Evolutionary conservation across 495 filamentous ascomycete genomes (phyloP), one percentile per base, ranked within the genome.

Genomic region (Penicillium roqueforti): DNA sequence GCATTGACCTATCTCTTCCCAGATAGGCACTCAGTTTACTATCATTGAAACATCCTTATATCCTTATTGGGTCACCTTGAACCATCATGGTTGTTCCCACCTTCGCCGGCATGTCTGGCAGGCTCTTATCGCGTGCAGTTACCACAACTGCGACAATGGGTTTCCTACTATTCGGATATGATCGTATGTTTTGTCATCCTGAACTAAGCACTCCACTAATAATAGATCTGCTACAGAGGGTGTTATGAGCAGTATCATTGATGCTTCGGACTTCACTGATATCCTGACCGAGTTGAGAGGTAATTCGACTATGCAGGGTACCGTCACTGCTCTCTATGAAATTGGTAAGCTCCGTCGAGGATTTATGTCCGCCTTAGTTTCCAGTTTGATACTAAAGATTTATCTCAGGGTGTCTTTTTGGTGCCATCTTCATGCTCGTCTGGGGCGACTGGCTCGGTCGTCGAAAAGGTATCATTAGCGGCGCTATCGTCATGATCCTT

Each of bases 281-380:
- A 73, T 80, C 28, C 87, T 91, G 56, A 76, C 78, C 10, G 80
- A 80, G 29, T 86, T 85, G 0, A 76, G 71, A 37, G 68, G 75
- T 53, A 75, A 87, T 57, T 71, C 83, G 6, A 84, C 83, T 0
- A 84, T 87, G 76, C 85, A 89, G 62, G 87, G 84, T 18, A 76
- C 86, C 10, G 84, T 89, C n/a, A 90, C 87, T 3, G 84, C 87
- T 5, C 85, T 89, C 43, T 89, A 89, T 65, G 85, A 88, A 62
- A 79, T 89, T 36, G 87, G 68, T 69, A 57, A 20, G 61, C 50
- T 4, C 22, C n/a, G 9, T 10, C 28, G 5, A 29, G 28, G 9
- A 29, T 29, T 0, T 18, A 19, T 23, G 3, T 41, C n/a, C 4
- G 28, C 10, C 9, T 7, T 9, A n/a, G 28, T 10, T 29, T 10